Evolutionary conservation across 1,284 basidiomycete species (phyloP), one percentile per base, ranked within the genome.

Genomic region (Phaffia rhodozyma): DNA sequence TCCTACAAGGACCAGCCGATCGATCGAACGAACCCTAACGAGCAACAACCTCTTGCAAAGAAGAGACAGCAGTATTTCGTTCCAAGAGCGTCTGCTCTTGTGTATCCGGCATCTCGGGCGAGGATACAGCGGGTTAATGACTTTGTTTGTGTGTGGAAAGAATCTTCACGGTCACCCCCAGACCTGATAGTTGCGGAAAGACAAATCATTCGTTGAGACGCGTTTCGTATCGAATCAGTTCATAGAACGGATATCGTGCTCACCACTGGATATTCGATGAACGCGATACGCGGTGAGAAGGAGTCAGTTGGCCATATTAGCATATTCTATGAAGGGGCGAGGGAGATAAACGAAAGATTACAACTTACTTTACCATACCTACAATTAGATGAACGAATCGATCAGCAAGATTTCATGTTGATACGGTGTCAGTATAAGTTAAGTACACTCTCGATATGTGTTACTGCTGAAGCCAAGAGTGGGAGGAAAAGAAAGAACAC

Each of bases 11-110:
- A 30, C 13, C 21, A 13, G 49, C 34, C 20, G 3, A 20, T 21
- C 13, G 20, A 38, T 29, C 5, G 7, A 16, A 73, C 75, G 67
- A 51, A 79, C 76, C 93, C 96, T 69, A 96, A 91, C 0, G 96
- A 93, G 77, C 96, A 98, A 75, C 91, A 94, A 9, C 96, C 96
- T 25, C 96, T 83, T 1, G 94, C 82, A 75, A 93, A 98, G 80
- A 94, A 97, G 57, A 99, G 82, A 75, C 94, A 99, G 74, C 84
- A 86, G 76, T 94, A 97, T 74, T 86, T 87, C 75, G 88, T 89
- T 30, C 88, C 89, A 2, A 87, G 91, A 32, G 87, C 89, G 74
- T 97, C 87, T 58, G 91, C 89, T 65, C 93, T 84, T 0, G 94
- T 98, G 68, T 96, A 86, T 21, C 94, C 96, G 0, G 86, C 82